phyloP scores from a whole-genome alignment of 225 moss, liverwort and hornwort genomes.

The Takakia lepidozioides region DNA sequence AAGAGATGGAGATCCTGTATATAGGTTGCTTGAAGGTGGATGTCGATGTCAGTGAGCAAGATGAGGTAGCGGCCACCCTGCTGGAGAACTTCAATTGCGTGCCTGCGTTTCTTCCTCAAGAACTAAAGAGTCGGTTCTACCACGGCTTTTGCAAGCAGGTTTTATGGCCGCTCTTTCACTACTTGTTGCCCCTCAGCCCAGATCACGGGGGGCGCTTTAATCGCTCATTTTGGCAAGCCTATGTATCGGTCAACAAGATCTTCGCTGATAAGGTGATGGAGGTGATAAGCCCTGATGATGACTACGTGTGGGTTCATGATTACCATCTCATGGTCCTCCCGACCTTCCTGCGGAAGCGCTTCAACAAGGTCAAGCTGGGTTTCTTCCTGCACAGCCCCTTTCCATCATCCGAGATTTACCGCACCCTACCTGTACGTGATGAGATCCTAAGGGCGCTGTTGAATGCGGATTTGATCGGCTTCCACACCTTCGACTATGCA shows the following conservation, averaged over 20 bases:
- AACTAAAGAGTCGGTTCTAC: constrained; percentile 71
- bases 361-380: constrained; percentile 90
- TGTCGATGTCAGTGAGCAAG: constrained; percentile 67
- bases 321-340: constrained; percentile 96
- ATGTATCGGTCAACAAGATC: constrained; percentile 86
- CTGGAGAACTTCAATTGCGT: constrained; percentile 84
- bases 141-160: constrained; percentile 98
- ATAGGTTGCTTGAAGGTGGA: constrained; percentile 93
- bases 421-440: constrained; percentile 87
- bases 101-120: constrained; percentile 72
- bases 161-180: constrained; percentile 97
- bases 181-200: constrained; percentile 79
- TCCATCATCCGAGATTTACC: constrained; percentile 96
- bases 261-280: constrained; percentile 99
- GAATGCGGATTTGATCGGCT: constrained; percentile 95
- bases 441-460: constrained; percentile 85
- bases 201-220: constrained; percentile 87
- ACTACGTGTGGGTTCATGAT: constrained; percentile 98
- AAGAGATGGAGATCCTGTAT: constrained; percentile 81
- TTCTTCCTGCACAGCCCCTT: constrained; percentile 97
- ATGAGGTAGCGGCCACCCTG: constrained; percentile 74
- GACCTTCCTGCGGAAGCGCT: constrained; percentile 86
- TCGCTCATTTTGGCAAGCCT: constrained; percentile 94
- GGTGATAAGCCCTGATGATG: constrained; percentile 95
- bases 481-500: constrained; percentile 98